phyloP scores from a whole-genome alignment of 305 asterid genomes.

The Fraxinus greggii region DNA sequence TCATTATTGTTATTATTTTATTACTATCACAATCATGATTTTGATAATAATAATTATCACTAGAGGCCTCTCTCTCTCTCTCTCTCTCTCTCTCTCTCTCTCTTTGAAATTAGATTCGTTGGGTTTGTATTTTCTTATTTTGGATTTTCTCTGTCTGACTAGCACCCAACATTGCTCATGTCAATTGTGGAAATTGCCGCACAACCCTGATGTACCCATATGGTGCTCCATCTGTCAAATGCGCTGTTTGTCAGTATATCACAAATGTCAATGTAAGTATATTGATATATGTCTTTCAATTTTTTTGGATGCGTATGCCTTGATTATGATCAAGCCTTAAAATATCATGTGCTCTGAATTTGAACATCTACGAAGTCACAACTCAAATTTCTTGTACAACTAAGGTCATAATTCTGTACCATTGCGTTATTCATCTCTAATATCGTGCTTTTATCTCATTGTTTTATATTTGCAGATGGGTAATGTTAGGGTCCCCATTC shows the following conservation, averaged over 20 bases:
- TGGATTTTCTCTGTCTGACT: slow-evolving; percentile 20
- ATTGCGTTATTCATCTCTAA: background rate
- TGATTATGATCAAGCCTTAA: background rate
- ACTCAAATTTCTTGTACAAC: background rate
- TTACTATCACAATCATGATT: too few relatives aligned
- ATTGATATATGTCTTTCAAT: slow-evolving; percentile 3
- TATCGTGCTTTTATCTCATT: slow-evolving; percentile 17
- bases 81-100: too few relatives aligned
- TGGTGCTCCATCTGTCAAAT: slow-evolving; percentile 91
- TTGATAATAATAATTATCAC: too few relatives aligned
- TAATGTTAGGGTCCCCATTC: slow-evolving; percentile 69
- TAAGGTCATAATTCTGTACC: slow-evolving; percentile 16
- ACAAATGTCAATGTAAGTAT: slow-evolving; percentile 73
- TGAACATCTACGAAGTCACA: background rate
- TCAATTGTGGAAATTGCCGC: slow-evolving; percentile 89
- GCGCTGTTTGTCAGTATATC: slow-evolving; percentile 78
- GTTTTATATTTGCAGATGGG: slow-evolving; percentile 45
- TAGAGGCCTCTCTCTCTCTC: too few relatives aligned
- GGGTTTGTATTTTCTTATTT: slow-evolving; percentile 14
- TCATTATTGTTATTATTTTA: too few relatives aligned
- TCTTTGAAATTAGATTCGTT: slow-evolving; percentile 14
- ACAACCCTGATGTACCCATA: slow-evolving; percentile 85
- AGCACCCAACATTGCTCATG: slow-evolving; percentile 71
- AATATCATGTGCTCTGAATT: background rate
- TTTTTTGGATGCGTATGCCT: slow-evolving; percentile 4